Percentiles rank a stretch among this genome's conserved stretches.
Conservation (phyloP, 352 stramenopile species). For the Plasmopara viticola region DNA sequence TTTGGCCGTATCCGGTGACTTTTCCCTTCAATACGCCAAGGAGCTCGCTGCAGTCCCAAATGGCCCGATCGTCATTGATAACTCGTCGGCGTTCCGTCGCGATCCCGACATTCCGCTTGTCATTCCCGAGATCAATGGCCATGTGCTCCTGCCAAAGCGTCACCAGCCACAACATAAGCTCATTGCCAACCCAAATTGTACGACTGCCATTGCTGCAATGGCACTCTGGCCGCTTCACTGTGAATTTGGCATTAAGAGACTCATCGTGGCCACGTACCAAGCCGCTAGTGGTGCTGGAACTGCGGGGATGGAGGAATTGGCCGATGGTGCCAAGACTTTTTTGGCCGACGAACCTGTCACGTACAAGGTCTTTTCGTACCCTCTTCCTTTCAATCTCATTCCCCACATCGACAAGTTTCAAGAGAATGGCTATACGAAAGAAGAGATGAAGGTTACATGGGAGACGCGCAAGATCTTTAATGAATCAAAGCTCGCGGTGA, state of each 20-base stretch:
- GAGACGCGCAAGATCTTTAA: constrained; percentile 98
- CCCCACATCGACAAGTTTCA: constrained; percentile 99
- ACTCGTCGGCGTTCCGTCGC: constrained; percentile 96
- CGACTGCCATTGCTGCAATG: constrained; percentile 96
- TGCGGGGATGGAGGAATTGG: constrained; percentile 94
- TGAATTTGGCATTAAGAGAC: constrained; percentile 93
- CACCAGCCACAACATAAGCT: constrained; percentile 66
- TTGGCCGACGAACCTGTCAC: constrained; percentile 63
- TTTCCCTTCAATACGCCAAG: constrained; percentile 93
- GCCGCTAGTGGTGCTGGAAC: constrained; percentile 87
- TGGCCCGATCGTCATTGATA: constrained; percentile 96
- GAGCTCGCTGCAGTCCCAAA: constrained; percentile 79
- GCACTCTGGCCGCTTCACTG: constrained; percentile 95
- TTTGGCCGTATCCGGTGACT: constrained; percentile 95
- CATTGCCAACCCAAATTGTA: constrained; percentile 99
- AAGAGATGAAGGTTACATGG: constrained; percentile 99
- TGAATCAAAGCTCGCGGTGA: constrained; percentile 70
- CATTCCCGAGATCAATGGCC: constrained; percentile 94
- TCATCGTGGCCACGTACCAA: constrained; percentile 96
- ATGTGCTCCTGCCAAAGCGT: constrained; percentile 62
- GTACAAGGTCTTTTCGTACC: constrained; percentile 95
- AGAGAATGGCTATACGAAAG: constrained; percentile 98
- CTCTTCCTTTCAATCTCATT: constrained; percentile 98
- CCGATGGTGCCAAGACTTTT: constrained; percentile 75
- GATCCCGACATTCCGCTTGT: constrained; percentile 88